A percentile compares a stretch with the other conserved stretches of the same genome.
phyloP scores from a whole-genome alignment of 176 grass and related monocot species.

The Tillandsia leiboldiana region DNA sequence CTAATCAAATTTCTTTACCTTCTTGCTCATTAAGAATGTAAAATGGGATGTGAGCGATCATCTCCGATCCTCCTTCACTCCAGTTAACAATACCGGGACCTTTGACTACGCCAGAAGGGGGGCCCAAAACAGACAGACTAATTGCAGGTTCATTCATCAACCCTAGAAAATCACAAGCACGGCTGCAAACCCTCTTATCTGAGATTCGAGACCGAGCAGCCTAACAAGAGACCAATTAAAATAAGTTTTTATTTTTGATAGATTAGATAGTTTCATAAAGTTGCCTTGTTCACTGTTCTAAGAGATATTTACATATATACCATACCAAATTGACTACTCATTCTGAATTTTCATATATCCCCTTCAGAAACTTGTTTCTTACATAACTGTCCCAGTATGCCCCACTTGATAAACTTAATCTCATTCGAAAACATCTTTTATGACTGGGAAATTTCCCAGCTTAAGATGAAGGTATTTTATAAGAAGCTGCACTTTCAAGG shows the following conservation, averaged over 20 bases:
- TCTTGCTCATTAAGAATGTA: slow-evolving; percentile 66
- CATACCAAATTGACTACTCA: too few species aligned
- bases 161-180: slow-evolving; percentile 86
- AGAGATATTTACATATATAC: too few species aligned
- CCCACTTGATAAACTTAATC: too few species aligned
- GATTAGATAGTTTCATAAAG: slow-evolving; percentile 5
- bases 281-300: too few species aligned
- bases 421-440: too few species aligned
- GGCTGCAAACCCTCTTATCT: slow-evolving; percentile 77
- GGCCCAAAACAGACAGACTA: slow-evolving; percentile 71
- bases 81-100: slow-evolving; percentile 86
- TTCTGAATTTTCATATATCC: not conserved
- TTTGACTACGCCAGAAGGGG: slow-evolving; percentile 40
- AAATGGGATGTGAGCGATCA: slow-evolving; percentile 88
- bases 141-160: slow-evolving; percentile 87
- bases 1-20: slow-evolving; percentile 34
- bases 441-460: too few species aligned
- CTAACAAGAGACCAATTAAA: slow-evolving; percentile 28
- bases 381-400: too few species aligned
- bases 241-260: slow-evolving; percentile 4
- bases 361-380: too few species aligned
- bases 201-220: slow-evolving; percentile 62
- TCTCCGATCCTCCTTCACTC: slow-evolving; percentile 70
- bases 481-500: too few species aligned
- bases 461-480: too few species aligned